Evolutionary conservation across 805 yeast species (phyloP).

Genomic region (Starmerella roubikii): DNA sequence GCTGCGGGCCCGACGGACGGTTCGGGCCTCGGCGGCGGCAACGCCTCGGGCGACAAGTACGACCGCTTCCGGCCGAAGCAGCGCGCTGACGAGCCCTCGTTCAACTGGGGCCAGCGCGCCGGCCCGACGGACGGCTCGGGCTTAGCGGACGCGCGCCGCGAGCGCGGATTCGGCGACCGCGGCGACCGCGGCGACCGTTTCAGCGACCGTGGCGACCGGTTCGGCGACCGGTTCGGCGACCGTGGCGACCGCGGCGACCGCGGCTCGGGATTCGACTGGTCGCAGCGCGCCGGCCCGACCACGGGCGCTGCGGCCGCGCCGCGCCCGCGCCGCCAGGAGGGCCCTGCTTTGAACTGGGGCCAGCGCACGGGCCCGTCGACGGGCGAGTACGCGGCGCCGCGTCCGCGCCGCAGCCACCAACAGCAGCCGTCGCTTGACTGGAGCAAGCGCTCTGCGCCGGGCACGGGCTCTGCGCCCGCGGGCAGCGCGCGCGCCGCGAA

Average conservation of each 20-base stretch:
- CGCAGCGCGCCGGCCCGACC: constrained; percentile 4
- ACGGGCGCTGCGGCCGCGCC: constrained; percentile 9
- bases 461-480: not conserved
- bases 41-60: constrained; percentile 30
- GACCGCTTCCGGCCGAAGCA: constrained; percentile 23
- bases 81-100: constrained; percentile 28
- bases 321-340: constrained; percentile 1
- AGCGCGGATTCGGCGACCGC: not conserved
- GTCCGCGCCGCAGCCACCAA: constrained; percentile 2
- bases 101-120: constrained; percentile 31
- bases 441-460: constrained; percentile 14
- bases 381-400: constrained; percentile 27
- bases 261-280: constrained; percentile 1
- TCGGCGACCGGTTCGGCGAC: not conserved
- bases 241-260: not conserved
- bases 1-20: constrained; percentile 13
- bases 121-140: constrained; percentile 9
- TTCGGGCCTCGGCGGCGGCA: constrained; percentile 28
- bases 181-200: not conserved
- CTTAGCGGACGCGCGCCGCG: constrained; percentile 3
- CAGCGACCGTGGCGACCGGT: no score
- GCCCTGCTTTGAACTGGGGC: constrained; percentile 12
- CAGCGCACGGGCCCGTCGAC: constrained; percentile 20
- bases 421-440: constrained; percentile 40
- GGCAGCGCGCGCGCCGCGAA: not conserved